Conservation (phyloP, 371 early-diverging fungal genomes). For the Enterospora canceri region DNA sequence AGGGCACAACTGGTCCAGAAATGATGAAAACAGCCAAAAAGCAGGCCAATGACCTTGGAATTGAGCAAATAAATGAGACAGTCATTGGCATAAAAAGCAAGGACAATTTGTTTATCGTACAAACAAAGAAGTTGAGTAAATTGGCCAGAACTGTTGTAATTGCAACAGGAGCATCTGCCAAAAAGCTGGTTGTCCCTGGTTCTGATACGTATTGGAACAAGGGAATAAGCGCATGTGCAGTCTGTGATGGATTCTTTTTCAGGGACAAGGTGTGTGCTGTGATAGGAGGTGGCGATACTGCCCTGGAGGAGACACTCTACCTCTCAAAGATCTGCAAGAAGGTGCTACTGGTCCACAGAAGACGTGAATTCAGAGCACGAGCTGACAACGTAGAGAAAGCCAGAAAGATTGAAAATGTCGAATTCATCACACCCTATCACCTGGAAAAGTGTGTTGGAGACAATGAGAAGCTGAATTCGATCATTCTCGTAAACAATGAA, state of each 20-base stretch:
- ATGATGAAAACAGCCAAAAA: slow-evolving; percentile 61
- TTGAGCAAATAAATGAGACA: slow-evolving; percentile 60
- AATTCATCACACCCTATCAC: slow-evolving; percentile 72
- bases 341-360: slow-evolving; percentile 79
- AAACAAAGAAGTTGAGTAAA: slow-evolving; percentile 24
- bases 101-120: slow-evolving; percentile 33
- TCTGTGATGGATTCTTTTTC: slow-evolving; percentile 94
- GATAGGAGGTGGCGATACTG: slow-evolving; percentile 95
- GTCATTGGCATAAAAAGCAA: slow-evolving; percentile 37
- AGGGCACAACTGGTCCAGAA: slow-evolving; percentile 49
- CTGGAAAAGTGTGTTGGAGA: slow-evolving; percentile 68
- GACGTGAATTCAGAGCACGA: slow-evolving; percentile 81
- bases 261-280: slow-evolving; percentile 72
- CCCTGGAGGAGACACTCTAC: slow-evolving; percentile 89
- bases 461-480: slow-evolving; percentile 57
- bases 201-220: slow-evolving; percentile 70
- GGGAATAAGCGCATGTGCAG: slow-evolving; percentile 95
- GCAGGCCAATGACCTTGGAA: slow-evolving; percentile 77
- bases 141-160: slow-evolving; percentile 70
- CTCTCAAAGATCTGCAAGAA: slow-evolving; percentile 72
- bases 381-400: slow-evolving; percentile 81
- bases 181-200: slow-evolving; percentile 62
- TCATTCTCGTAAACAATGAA: slow-evolving; percentile 53
- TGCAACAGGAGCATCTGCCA: slow-evolving; percentile 94
- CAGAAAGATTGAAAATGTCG: slow-evolving; percentile 67